phyloP scores from a whole-genome alignment of 148 eudicot genomes.

The Linanthus parryae region DNA sequence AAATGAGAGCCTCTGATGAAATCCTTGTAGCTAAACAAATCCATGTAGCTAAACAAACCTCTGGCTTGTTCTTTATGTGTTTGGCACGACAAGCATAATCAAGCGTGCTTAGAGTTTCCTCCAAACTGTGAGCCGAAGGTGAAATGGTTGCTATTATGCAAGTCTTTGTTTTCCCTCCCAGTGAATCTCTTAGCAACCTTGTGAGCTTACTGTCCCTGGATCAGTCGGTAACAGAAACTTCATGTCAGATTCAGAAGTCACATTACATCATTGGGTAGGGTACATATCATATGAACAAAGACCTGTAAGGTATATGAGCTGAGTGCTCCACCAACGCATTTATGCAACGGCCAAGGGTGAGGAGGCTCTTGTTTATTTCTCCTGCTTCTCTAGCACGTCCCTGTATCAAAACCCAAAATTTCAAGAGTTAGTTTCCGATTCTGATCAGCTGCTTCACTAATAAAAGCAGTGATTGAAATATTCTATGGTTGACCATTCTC shows the following conservation, averaged over 20 bases:
- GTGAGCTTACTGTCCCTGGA: conserved; percentile 93
- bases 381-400: conserved; percentile 79
- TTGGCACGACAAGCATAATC: conserved; percentile 92
- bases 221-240: not conserved
- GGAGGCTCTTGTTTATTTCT: conserved; percentile 90
- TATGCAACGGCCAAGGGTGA: conserved; percentile 77
- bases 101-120: conserved; percentile 87
- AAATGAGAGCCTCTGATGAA: too few species aligned
- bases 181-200: conserved; percentile 76
- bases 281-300: conserved; percentile 9
- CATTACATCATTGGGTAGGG: not conserved
- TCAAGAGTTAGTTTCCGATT: too few species aligned
- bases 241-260: not conserved
- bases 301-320: conserved; percentile 86
- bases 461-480: too few species aligned
- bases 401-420: conserved; percentile 27
- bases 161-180: conserved; percentile 90
- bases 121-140: conserved; percentile 65
- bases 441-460: too few species aligned
- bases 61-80: conserved; percentile 83
- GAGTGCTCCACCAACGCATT: conserved; percentile 80
- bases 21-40: too few species aligned
- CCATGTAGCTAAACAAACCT: conserved; percentile 34
- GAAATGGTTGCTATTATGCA: conserved; percentile 86
- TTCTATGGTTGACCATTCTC: too few species aligned